Conservation (phyloP, 1,284 basidiomycete genomes). For the Austroboletus niveus region DNA sequence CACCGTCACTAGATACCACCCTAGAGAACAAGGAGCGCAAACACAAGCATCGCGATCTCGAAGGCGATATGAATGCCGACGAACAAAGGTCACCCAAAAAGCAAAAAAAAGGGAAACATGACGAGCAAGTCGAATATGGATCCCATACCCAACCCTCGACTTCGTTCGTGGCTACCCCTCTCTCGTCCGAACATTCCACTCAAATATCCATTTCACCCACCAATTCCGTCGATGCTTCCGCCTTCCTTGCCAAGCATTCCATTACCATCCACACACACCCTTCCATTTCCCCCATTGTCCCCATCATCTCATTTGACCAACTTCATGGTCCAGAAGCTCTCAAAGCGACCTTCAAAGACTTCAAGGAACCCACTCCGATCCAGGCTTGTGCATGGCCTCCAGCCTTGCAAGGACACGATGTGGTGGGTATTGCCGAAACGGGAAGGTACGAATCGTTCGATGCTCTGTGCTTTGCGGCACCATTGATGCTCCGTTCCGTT, state of each 20-base stretch:
- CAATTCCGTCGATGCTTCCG: constrained; percentile 46
- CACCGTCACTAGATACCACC: constrained; percentile 1
- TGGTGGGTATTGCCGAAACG: constrained; percentile 97
- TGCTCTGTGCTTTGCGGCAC: not conserved
- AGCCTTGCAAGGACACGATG: constrained; percentile 78
- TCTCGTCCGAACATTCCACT: not conserved
- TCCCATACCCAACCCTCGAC: constrained; percentile 18
- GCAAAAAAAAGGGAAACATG: constrained; percentile 31
- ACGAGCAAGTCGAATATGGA: constrained; percentile 13
- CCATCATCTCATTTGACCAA: constrained; percentile 79
- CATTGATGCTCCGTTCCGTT: not conserved
- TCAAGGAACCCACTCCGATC: constrained; percentile 91
- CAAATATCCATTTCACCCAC: constrained; percentile 16
- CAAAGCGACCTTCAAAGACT: constrained; percentile 62
- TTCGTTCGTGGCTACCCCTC: constrained; percentile 14
- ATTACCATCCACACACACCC: constrained; percentile 69
- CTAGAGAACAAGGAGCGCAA: constrained; percentile 32
- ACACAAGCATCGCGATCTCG: constrained; percentile 21
- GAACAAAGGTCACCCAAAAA: constrained; percentile 22
- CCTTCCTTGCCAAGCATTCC: constrained; percentile 70
- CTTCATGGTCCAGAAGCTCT: constrained; percentile 68
- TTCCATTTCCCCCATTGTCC: constrained; percentile 48
- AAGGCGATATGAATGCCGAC: constrained; percentile 5
- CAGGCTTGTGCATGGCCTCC: constrained; percentile 97
- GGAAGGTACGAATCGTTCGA: constrained; percentile 57